Percentiles rank a stretch among this genome's conserved stretches.
phyloP scores from a whole-genome alignment of 805 yeast genomes.

The Tetrapisispora nanseiensis region DNA sequence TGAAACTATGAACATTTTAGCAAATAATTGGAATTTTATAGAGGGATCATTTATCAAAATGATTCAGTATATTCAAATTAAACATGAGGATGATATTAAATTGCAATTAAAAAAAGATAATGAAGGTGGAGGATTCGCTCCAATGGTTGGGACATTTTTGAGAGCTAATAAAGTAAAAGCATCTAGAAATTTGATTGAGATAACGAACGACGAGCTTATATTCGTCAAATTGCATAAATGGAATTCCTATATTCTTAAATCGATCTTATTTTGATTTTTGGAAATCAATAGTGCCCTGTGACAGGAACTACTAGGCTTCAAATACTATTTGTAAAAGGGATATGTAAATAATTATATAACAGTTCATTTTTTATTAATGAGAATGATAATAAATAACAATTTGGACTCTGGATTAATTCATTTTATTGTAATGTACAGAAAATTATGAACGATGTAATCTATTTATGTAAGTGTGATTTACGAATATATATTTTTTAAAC shows the following conservation, averaged over 20 bases:
- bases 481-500: slow-evolving; percentile 42
- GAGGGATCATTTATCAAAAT: slow-evolving; percentile 33
- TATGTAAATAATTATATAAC: too few relatives aligned
- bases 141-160: slow-evolving; percentile 35
- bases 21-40: slow-evolving; percentile 48
- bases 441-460: too few relatives aligned
- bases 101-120: slow-evolving; percentile 23
- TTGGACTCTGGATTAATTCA: too few relatives aligned
- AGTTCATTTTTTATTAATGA: too few relatives aligned
- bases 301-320: too few relatives aligned
- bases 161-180: slow-evolving; percentile 46
- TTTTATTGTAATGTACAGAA: too few relatives aligned
- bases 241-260: slow-evolving; percentile 35
- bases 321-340: too few relatives aligned
- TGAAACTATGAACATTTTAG: slow-evolving; percentile 24
- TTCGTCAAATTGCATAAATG: slow-evolving; percentile 50
- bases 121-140: slow-evolving; percentile 32
- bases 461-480: not conserved
- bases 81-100: slow-evolving; percentile 22
- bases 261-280: not conserved
- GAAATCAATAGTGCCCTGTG: not conserved
- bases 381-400: too few relatives aligned
- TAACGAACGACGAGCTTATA: slow-evolving; percentile 45
- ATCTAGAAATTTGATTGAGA: slow-evolving; percentile 45
- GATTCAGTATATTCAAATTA: slow-evolving; percentile 32